Percentiles rank a stretch among this genome's conserved stretches.
phyloP scores from a whole-genome alignment of 106 monocot species.

The Triglochin maritima region DNA sequence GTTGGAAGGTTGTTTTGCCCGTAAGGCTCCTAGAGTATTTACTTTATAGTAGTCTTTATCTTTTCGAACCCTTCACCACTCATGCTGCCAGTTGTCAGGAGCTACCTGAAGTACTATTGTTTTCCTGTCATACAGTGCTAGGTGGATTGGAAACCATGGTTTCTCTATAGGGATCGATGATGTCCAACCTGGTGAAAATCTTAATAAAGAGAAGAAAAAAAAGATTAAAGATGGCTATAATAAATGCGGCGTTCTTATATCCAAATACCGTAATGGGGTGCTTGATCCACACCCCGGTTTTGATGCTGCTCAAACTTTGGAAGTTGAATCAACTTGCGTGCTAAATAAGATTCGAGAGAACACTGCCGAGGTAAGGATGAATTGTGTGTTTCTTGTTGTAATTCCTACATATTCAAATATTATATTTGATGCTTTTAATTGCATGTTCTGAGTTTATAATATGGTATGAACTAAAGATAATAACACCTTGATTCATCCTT shows the following conservation, averaged over 20 bases:
- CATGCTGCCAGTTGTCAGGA: too few relatives aligned
- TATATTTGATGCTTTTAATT: conserved; percentile 2
- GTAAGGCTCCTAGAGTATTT: too few relatives aligned
- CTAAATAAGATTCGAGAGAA: conserved; percentile 61
- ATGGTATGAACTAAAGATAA: too few relatives aligned
- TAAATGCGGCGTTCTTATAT: conserved; percentile 51
- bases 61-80: not conserved
- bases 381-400: not conserved
- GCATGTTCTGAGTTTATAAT: too few relatives aligned
- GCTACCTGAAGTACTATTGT: not conserved
- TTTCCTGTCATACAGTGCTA: conserved; percentile 44
- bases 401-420: not conserved
- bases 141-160: conserved; percentile 99
- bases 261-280: conserved; percentile 37
- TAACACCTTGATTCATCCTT: too few relatives aligned
- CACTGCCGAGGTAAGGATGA: conserved; percentile 54
- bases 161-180: conserved; percentile 98
- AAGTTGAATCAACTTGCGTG: conserved; percentile 48
- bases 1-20: not conserved
- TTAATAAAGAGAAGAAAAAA: conserved; percentile 51
- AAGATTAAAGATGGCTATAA: conserved; percentile 62
- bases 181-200: conserved; percentile 70
- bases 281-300: conserved; percentile 56
- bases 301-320: conserved; percentile 71
- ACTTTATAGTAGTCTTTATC: not conserved